Conservation (phyloP, 208 protist genomes). For the Trypanosoma cruzi region DNA sequence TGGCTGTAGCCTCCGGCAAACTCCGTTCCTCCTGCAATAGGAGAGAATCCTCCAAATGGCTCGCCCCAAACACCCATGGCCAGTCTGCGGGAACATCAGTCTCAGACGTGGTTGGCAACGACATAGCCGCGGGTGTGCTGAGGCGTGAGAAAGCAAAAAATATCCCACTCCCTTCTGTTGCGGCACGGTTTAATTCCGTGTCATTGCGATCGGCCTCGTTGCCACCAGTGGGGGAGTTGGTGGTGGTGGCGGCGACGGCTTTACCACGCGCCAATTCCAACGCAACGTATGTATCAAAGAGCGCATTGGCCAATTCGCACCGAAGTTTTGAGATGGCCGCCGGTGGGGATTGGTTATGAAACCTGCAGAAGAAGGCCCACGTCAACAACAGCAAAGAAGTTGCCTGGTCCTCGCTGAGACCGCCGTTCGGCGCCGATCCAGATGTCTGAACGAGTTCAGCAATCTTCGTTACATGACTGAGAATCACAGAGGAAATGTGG, state of each 20-base stretch:
- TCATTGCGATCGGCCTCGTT: not conserved
- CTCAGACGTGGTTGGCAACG: not conserved
- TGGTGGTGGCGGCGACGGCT: not conserved
- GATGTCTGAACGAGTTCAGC: not conserved
- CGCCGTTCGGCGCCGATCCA: not conserved
- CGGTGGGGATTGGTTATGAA: slow-evolving; percentile 7
- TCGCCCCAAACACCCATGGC: not conserved
- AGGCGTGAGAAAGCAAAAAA: not conserved
- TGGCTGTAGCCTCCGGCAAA: not conserved
- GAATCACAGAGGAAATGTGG: slow-evolving; percentile 9
- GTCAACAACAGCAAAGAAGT: slow-evolving; percentile 1
- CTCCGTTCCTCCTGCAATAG: not conserved
- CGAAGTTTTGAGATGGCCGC: slow-evolving; percentile 9
- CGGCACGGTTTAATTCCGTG: not conserved
- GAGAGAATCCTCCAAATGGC: slow-evolving; percentile 2
- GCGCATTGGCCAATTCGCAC: slow-evolving; percentile 23
- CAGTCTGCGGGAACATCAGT: slow-evolving; percentile 18
- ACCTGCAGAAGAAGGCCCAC: slow-evolving; percentile 17
- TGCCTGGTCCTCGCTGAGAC: slow-evolving; percentile 15
- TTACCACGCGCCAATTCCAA: slow-evolving; percentile 6
- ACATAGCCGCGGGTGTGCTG: not conserved
- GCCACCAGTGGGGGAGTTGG: not conserved
- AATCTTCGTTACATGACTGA: slow-evolving; percentile 6
- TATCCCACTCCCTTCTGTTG: not conserved
- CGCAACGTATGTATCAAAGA: slow-evolving; percentile 27